Base-by-base conservation (phyloP, 179 eudicot species). In the Sideroxylon spinosum region DNA sequence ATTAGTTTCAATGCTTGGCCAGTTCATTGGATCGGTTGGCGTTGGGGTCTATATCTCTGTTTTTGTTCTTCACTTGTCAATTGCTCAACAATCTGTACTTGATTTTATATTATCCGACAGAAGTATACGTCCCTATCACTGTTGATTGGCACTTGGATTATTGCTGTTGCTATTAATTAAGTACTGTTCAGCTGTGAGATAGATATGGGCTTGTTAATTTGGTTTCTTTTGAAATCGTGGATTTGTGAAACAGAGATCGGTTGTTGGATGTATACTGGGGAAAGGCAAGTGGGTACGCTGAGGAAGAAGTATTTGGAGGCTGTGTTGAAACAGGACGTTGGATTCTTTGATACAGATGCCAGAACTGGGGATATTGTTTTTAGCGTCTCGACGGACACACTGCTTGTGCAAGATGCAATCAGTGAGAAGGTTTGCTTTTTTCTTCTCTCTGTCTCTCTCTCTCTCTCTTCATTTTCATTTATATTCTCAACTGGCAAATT, bases 281-380 rank as follows among this genome's bases (percentile, higher is more conserved):
- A 95, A 83, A 93, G 99, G 84, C 99, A 95, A 85, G 95, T 86
- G 23, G 93, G 97, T 20, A 81, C 99, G 14, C 25, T 95, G 80
- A 90, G 98, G 81, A 91, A 88, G 89, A 93, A 90, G 80, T 95
- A 95, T 85, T 86, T 95, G 86, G 98, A 95, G 78, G 94, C 99
- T 4, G 99, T 95, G 59, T 83, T 95, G 85, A 93, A 90, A 76
- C 99, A 95, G 57, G 99, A 95, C 71, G 99, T 95, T 62, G 98
- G 99, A 44, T 95, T 95, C 86, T 95, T 92, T 79, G 99, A 95
- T 59, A 95, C 99, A 17, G 99, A 95, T 90, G 99, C 98, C n/a
- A 89, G 98, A 64, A 95, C 99, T 2, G 99, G 99, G 12, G 99
- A 95, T 85, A 92, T 95, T 80, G 99, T 95, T 65, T 95, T 93